Conservation (phyloP, 2,329 filamentous ascomycete species). For the Gnomoniopsis smithogilvyi region DNA sequence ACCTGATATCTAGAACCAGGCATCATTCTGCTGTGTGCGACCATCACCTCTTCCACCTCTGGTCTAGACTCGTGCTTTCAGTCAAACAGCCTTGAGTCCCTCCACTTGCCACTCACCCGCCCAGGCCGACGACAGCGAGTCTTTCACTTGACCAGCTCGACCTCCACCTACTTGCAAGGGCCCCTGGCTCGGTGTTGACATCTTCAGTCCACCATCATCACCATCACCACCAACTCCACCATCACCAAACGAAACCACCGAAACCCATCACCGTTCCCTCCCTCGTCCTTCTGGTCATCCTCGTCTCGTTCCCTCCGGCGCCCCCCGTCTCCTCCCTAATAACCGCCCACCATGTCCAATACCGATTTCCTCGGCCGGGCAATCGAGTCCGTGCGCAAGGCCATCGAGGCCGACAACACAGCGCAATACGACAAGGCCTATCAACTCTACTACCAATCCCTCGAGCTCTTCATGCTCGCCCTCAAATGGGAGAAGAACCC, state of each 20-base stretch:
- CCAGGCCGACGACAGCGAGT: background rate
- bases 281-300: background rate
- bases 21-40: background rate
- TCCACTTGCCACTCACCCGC: too few species aligned
- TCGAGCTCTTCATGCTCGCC: conserved; percentile 98
- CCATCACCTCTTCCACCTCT: background rate
- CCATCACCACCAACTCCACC: background rate
- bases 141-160: background rate
- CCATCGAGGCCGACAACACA: conserved; percentile 92
- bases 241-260: background rate
- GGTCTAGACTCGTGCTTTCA: too few species aligned
- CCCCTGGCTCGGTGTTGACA: conserved; percentile 5
- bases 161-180: background rate
- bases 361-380: conserved; percentile 96
- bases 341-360: conserved; percentile 69
- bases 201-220: background rate
- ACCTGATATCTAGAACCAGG: background rate
- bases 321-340: background rate
- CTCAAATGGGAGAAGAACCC: conserved; percentile 99
- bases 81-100: background rate
- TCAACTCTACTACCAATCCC: conserved; percentile 89
- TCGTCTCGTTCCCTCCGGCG: background rate
- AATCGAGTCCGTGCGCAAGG: conserved; percentile 95
- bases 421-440: conserved; percentile 98
- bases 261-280: background rate